A percentile compares a stretch with the other conserved stretches of the same genome.
Conservation (phyloP, 2,329 filamentous ascomycete genomes). For the Colletotrichum paranaense region DNA sequence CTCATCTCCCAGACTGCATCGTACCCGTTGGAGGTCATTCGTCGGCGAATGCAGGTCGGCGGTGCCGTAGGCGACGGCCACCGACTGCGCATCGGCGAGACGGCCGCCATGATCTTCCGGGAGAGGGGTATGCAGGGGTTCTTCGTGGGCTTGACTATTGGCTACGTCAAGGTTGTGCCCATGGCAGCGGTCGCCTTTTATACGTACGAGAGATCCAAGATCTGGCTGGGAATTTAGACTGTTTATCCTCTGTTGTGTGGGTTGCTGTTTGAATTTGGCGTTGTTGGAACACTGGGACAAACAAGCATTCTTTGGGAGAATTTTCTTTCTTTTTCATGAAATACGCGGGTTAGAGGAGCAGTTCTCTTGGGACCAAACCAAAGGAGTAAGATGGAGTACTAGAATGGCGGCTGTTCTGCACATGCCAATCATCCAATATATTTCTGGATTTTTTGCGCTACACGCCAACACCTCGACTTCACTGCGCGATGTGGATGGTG, state of each 20-base stretch:
- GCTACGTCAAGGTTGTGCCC: constrained; percentile 93
- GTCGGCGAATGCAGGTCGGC: constrained; percentile 94
- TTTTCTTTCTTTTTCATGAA: constrained; percentile 3
- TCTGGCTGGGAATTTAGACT: constrained; percentile 70
- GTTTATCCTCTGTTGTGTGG: neutral
- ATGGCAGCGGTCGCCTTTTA: constrained; percentile 81
- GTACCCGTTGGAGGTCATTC: constrained; percentile 93
- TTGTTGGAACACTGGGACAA: constrained; percentile 30
- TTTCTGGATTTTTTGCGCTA: constrained; percentile 9
- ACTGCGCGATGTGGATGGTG: neutral
- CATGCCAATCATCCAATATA: constrained; percentile 25
- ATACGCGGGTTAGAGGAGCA: constrained; percentile 11
- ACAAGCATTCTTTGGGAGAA: constrained; percentile 21
- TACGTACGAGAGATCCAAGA: constrained; percentile 74
- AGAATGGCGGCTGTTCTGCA: constrained; percentile 25
- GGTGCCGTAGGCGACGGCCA: constrained; percentile 93
- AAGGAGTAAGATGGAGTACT: constrained; percentile 12
- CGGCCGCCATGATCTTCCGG: constrained; percentile 76
- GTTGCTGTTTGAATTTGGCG: constrained; percentile 25
- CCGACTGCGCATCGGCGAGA: constrained; percentile 81
- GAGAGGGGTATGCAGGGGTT: constrained; percentile 86
- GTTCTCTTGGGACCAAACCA: neutral
- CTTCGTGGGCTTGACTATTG: constrained; percentile 93
- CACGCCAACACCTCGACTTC: neutral
- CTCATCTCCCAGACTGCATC: constrained; percentile 91